A percentile compares a stretch with the other conserved stretches of the same genome.
These are phyloP conservation scores for Wallacemonas sp. DNA, from an alignment of 208 protist species.

Conservation along the genomic window DNA sequence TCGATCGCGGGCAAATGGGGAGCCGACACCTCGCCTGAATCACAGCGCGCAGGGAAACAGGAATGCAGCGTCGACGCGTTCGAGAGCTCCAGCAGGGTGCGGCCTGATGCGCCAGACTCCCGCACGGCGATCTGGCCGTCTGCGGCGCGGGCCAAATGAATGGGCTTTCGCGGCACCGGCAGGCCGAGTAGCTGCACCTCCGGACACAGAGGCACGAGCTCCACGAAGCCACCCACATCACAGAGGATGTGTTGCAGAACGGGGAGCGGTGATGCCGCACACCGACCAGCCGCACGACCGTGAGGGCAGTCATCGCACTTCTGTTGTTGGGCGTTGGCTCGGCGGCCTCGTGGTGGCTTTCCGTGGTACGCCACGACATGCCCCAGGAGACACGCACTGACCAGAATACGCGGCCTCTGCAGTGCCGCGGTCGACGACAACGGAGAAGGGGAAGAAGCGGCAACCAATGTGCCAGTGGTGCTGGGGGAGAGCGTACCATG, in stretches of 20 bases:
- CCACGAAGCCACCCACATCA: constrained; percentile 25
- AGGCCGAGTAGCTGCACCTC: constrained; percentile 76
- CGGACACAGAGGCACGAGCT: constrained; percentile 69
- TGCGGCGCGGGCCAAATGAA: constrained; percentile 30
- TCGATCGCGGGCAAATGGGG: background rate
- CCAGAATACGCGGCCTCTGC: constrained; percentile 41
- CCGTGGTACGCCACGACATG: constrained; percentile 60
- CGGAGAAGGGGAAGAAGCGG: no score
- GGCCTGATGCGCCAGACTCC: background rate
- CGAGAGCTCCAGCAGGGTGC: background rate
- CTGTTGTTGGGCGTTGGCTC: background rate
- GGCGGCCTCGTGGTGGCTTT: background rate
- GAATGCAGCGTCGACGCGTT: background rate
- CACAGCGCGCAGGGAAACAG: background rate
- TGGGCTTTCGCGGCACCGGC: constrained; percentile 48
- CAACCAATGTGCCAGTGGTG: no score
- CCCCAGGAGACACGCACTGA: constrained; percentile 76
- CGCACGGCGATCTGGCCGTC: background rate
- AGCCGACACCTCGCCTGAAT: background rate
- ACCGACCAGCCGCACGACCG: background rate
- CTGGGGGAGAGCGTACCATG: no score
- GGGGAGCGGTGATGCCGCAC: constrained; percentile 30
- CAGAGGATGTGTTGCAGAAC: constrained; percentile 53
- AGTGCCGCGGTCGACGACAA: background rate
- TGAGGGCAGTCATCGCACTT: background rate